Evolutionary conservation across 2,329 filamentous ascomycete genomes (phyloP).

Genomic region (Arachnopeziza araneosa): DNA sequence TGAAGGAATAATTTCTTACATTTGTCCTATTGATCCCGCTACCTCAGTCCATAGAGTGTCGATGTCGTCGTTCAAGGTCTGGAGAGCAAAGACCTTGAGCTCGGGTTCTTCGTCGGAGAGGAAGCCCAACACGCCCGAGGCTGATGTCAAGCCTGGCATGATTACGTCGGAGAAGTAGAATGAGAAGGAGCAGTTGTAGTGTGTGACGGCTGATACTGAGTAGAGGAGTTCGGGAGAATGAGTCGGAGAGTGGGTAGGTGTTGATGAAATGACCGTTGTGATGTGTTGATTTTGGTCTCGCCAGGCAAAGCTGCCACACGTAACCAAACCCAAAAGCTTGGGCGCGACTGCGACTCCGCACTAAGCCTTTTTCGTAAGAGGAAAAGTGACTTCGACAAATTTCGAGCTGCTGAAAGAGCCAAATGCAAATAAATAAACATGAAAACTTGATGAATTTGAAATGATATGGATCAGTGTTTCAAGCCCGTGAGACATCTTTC

Average conservation of each 20-base stretch:
- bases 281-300: not conserved
- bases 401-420: too few species aligned
- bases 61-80: conserved; percentile 93
- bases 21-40: conserved; percentile 83
- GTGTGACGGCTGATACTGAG: not conserved
- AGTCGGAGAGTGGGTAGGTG: not conserved
- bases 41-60: conserved; percentile 98
- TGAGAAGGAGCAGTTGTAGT: not conserved
- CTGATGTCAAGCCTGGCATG: conserved; percentile 93
- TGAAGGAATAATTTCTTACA: conserved; percentile 53
- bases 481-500: too few species aligned
- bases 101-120: conserved; percentile 91
- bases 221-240: not conserved
- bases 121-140: conserved; percentile 91
- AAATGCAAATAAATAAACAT: too few species aligned
- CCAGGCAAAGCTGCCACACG: too few species aligned
- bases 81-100: conserved; percentile 89
- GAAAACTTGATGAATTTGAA: too few species aligned
- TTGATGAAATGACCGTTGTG: not conserved
- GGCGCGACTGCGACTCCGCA: too few species aligned
- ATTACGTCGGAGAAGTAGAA: not conserved
- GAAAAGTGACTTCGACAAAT: too few species aligned
- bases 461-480: too few species aligned
- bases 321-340: too few species aligned
- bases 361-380: too few species aligned